These are phyloP conservation scores for Bonia amplexicaulis DNA, from an alignment of 176 grass and related monocot genomes.

Conservation along the genomic window DNA sequence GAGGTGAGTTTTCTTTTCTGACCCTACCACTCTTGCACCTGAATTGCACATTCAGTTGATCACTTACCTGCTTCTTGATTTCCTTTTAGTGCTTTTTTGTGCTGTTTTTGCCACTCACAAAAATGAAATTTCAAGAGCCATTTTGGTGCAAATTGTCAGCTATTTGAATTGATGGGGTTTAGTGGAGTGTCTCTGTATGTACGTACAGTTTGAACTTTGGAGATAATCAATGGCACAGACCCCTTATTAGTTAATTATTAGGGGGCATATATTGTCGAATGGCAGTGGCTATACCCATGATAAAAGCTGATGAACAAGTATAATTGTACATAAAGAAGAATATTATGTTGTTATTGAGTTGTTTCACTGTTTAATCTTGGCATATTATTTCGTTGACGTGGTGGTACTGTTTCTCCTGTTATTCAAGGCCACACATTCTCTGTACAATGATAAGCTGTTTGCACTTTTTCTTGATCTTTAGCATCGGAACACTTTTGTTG, in stretches of 20 bases:
- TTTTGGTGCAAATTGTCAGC: slow-evolving; percentile 4
- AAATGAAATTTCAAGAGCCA: slow-evolving; percentile 10
- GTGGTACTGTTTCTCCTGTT: background rate
- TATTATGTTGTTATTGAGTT: background rate
- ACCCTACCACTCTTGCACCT: slow-evolving; percentile 13
- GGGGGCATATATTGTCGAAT: background rate
- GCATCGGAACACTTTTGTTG: background rate
- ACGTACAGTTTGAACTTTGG: background rate
- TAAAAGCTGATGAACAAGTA: background rate
- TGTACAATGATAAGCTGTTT: background rate
- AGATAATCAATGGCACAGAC: background rate
- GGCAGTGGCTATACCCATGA: background rate
- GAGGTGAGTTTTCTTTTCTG: slow-evolving; percentile 59
- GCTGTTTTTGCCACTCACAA: background rate
- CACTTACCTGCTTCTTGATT: background rate
- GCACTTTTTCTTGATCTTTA: background rate
- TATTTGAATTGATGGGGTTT: background rate
- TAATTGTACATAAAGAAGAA: background rate
- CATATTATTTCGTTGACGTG: background rate
- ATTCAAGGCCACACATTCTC: background rate
- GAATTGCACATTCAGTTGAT: slow-evolving; percentile 11
- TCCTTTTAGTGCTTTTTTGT: background rate
- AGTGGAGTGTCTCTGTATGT: background rate
- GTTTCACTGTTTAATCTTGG: background rate
- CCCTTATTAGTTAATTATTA: background rate